Percentiles rank a stretch among this genome's conserved stretches.
phyloP scores from a whole-genome alignment of 495 filamentous ascomycete genomes.

The Ramalina peruviana region DNA sequence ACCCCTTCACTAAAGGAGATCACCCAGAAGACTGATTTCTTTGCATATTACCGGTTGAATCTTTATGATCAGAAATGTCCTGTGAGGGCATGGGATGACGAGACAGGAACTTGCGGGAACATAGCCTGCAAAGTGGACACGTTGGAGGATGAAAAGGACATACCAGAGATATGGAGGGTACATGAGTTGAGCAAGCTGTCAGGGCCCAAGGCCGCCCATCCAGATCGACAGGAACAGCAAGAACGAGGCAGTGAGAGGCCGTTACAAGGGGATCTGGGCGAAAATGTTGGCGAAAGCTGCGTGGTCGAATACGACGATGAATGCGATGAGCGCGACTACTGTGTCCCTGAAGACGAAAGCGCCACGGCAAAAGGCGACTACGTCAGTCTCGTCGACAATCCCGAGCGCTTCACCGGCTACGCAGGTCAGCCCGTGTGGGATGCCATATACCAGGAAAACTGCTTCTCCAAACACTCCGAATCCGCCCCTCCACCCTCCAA shows the following conservation, averaged over 20 bases:
- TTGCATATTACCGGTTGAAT: constrained; percentile 91
- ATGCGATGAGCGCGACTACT: constrained; percentile 94
- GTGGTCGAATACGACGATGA: constrained; percentile 96
- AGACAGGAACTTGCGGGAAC: constrained; percentile 90
- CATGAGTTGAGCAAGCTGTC: constrained; percentile 87
- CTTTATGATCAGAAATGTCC: constrained; percentile 92
- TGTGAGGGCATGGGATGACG: constrained; percentile 69
- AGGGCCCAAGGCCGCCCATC: constrained; percentile 81
- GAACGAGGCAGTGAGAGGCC: constrained; percentile 55
- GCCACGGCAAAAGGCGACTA: constrained; percentile 84
- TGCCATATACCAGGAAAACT: constrained; percentile 93
- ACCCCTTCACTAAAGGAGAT: constrained; percentile 69
- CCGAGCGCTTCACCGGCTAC: constrained; percentile 91
- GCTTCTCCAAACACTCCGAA: constrained; percentile 60
- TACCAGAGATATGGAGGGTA: constrained; percentile 80
- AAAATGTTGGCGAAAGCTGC: constrained; percentile 83
- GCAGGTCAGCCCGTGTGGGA: constrained; percentile 84
- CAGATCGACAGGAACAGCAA: constrained; percentile 54
- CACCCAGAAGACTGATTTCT: constrained; percentile 85
- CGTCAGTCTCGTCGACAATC: constrained; percentile 84
- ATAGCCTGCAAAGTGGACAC: constrained; percentile 97
- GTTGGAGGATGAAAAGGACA: constrained; percentile 85
- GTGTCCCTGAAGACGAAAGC: constrained; percentile 88
- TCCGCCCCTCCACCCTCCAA: constrained; percentile 19
- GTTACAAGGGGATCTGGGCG: constrained; percentile 69